Conservation (phyloP, 306 rosid species). For the Hylodesmum podocarpum region DNA sequence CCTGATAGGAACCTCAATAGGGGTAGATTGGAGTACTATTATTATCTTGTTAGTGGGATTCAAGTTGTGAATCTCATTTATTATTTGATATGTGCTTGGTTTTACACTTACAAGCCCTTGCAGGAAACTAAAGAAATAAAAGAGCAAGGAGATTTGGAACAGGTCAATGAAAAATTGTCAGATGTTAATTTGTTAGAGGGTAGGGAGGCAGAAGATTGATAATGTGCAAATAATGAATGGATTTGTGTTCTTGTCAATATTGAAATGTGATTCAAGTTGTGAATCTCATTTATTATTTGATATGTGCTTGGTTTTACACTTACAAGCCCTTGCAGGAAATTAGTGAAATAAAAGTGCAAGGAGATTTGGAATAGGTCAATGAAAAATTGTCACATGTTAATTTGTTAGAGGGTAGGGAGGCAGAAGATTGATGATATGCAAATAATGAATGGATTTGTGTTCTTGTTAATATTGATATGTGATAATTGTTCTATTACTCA, state of each 20-base stretch:
- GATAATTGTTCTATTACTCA: background rate
- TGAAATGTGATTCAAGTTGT: background rate
- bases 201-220: background rate
- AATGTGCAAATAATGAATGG: background rate
- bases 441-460: background rate
- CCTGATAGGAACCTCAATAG: slow-evolving; percentile 72
- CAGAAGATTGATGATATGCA: background rate
- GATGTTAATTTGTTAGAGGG: background rate
- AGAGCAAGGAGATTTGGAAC: slow-evolving; percentile 1
- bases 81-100: slow-evolving; percentile 32
- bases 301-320: slow-evolving; percentile 35
- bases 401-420: background rate
- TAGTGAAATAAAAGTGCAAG: background rate
- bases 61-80: slow-evolving; percentile 56
- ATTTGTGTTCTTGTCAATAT: background rate
- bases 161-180: slow-evolving; percentile 6
- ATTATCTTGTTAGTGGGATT: slow-evolving; percentile 60
- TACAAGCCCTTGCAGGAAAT: slow-evolving; percentile 30
- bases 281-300: slow-evolving; percentile 44
- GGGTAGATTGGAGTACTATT: slow-evolving; percentile 69
- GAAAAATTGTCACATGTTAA: slow-evolving; percentile 4
- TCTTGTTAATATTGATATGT: background rate
- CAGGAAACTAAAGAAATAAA: slow-evolving; percentile 5
- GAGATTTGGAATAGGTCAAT: slow-evolving; percentile 2
- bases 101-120: slow-evolving; percentile 32